Percentiles rank a stretch among this genome's conserved stretches.
phyloP scores from a whole-genome alignment of 352 stramenopile species.

The Aphanomyces stellatus region DNA sequence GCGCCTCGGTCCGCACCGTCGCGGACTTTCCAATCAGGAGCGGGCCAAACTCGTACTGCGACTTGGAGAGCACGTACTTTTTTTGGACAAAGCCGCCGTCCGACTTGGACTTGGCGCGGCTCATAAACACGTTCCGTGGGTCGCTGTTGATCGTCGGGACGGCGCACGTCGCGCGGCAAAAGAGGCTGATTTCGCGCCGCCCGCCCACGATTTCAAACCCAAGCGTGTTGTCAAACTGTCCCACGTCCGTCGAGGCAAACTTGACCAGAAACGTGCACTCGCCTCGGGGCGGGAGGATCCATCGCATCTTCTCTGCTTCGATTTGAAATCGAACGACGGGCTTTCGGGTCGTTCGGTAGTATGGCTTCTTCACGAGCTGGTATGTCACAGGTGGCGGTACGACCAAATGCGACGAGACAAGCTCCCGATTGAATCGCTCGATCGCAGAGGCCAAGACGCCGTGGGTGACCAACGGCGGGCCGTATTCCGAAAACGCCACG shows the following conservation, averaged over 20 bases:
- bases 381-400: conserved; percentile 56
- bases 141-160: conserved; percentile 91
- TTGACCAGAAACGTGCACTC: conserved; percentile 61
- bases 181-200: conserved; percentile 76
- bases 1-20: background rate
- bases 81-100: conserved; percentile 73
- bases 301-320: conserved; percentile 32
- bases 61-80: conserved; percentile 85
- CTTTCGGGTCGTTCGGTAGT: conserved; percentile 50
- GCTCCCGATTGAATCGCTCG: conserved; percentile 55
- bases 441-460: conserved; percentile 38
- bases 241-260: conserved; percentile 72
- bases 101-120: conserved; percentile 71
- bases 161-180: conserved; percentile 64
- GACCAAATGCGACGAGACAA: conserved; percentile 46
- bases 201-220: conserved; percentile 88
- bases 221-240: conserved; percentile 72
- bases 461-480: conserved; percentile 47
- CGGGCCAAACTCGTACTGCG: conserved; percentile 90
- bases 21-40: conserved; percentile 49
- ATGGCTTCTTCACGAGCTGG: conserved; percentile 69
- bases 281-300: conserved; percentile 66
- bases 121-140: conserved; percentile 93
- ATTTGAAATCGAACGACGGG: conserved; percentile 52
- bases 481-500: conserved; percentile 36